A percentile compares a stretch with the other conserved stretches of the same genome.
These are phyloP conservation scores for Hypomontagnella monticulosa DNA, from an alignment of 495 filamentous ascomycete genomes.

Conservation along the genomic window DNA sequence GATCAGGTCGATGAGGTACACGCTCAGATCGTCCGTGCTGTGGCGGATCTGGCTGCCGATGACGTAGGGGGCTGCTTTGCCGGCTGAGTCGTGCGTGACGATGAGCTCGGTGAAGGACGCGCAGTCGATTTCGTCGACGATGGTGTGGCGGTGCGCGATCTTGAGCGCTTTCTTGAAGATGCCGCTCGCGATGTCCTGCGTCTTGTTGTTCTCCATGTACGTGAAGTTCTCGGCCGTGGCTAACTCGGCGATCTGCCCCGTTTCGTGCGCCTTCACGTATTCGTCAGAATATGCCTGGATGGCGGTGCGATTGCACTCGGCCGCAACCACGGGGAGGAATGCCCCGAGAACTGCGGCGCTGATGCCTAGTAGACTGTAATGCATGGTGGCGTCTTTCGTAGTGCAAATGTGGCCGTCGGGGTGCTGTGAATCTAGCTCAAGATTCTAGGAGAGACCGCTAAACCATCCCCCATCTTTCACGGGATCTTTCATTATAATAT, in stretches of 20 bases:
- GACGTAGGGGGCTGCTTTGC: conserved; percentile 48
- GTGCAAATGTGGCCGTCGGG: background rate
- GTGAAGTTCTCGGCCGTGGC: conserved; percentile 45
- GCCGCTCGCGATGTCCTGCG: conserved; percentile 38
- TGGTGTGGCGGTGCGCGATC: conserved; percentile 32
- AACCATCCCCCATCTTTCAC: background rate
- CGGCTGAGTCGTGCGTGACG: conserved; percentile 38
- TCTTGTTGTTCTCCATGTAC: conserved; percentile 46
- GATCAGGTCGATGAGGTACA: conserved; percentile 51
- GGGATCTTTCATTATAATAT: conserved; percentile 13
- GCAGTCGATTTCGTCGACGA: conserved; percentile 44
- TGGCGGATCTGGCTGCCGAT: conserved; percentile 57
- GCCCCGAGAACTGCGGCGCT: conserved; percentile 24
- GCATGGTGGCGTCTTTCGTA: conserved; percentile 8
- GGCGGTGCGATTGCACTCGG: conserved; percentile 39
- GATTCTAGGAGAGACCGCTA: background rate
- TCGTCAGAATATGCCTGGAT: conserved; percentile 31
- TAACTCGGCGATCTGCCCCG: conserved; percentile 28
- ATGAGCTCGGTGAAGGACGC: conserved; percentile 54
- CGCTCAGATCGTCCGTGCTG: conserved; percentile 36
- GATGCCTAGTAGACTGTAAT: conserved; percentile 15
- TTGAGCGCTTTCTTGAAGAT: conserved; percentile 33
- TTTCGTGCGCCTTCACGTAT: conserved; percentile 41
- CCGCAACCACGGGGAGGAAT: conserved; percentile 21
- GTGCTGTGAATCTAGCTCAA: background rate